phyloP scores from a whole-genome alignment of 139 green algal genomes.

The Auxenochlorella pyrenoidosa region DNA sequence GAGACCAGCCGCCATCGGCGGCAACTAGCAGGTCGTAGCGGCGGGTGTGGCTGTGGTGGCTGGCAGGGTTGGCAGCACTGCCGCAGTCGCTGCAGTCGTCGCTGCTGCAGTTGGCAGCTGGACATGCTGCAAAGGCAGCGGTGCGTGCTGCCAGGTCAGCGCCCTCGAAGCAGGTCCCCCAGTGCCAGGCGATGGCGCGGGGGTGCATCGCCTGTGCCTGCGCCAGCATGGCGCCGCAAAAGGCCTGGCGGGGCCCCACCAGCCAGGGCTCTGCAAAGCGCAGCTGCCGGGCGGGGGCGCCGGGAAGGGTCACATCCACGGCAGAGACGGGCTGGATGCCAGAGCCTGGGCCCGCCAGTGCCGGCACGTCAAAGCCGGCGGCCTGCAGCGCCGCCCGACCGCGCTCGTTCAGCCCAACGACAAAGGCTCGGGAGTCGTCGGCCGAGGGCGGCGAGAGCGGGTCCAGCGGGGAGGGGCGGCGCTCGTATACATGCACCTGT shows the following conservation, averaged over 20 bases:
- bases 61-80: too few species aligned
- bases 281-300: background rate
- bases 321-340: background rate
- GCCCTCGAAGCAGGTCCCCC: background rate
- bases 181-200: conserved; percentile 4
- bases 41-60: background rate
- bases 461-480: background rate
- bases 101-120: background rate
- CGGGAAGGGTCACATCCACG: background rate
- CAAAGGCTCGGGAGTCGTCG: background rate
- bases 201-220: background rate
- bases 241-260: conserved; percentile 19
- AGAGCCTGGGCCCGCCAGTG: background rate
- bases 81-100: background rate
- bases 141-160: background rate
- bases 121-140: background rate
- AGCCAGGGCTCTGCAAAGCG: background rate
- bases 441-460: background rate
- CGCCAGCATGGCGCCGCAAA: background rate
- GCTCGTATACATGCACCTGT: background rate
- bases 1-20: conserved; percentile 6
- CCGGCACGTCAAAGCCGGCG: background rate
- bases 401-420: background rate
- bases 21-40: conserved; percentile 14
- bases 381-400: background rate